Base-by-base conservation (phyloP, 345 rosid species). In the Anacardium occidentale region DNA sequence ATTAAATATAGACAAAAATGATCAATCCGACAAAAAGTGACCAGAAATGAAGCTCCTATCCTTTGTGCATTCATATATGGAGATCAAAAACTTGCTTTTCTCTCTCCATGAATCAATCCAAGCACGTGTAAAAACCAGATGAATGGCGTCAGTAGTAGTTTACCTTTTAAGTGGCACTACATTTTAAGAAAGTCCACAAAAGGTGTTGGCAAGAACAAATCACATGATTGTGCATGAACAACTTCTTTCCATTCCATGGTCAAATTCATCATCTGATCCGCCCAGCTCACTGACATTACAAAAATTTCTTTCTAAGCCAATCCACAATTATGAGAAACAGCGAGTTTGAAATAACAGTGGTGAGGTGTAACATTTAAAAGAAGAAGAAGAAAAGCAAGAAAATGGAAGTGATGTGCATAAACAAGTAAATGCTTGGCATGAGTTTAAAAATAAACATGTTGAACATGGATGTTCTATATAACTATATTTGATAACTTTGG, bases 221-320 rank as follows among this genome's bases (percentile, higher is more conserved):
- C 80, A 90, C 93, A 90, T 90, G 77, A 90, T 81, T 60, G 76
- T 75, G 68, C 96, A 90, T 2, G 85, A 75, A 78, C 93, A 90
- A 63, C 79, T 84, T 79, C 82, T 80, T 81, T 81, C 91, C 10
- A 53, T 80, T 68, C 89, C 86, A 52, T 72, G 66, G 54, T 87
- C 86, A 29, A 81, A 78, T 73, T 88, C 92, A 63, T 84, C 90
- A 51, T 88, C 91, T 18, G 93, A 88, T 51, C 70, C 86, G 9
- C 82, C 81, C 8, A 69, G 72, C 81, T 90, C 95, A 78, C 92
- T 90, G 95, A 72, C 74, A 81, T 71, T 34, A 29, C 18, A 76
- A 64, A 17, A 74, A 64, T 18, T 62, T 24, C 60, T 52, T 60
- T 15, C 66, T 79, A 77, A 80, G 77, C 21, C 56, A 75, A 81